Evolutionary conservation across 352 stramenopile species (phyloP), one percentile per base, ranked within the genome.

Genomic region (Phytophthora capsici): DNA sequence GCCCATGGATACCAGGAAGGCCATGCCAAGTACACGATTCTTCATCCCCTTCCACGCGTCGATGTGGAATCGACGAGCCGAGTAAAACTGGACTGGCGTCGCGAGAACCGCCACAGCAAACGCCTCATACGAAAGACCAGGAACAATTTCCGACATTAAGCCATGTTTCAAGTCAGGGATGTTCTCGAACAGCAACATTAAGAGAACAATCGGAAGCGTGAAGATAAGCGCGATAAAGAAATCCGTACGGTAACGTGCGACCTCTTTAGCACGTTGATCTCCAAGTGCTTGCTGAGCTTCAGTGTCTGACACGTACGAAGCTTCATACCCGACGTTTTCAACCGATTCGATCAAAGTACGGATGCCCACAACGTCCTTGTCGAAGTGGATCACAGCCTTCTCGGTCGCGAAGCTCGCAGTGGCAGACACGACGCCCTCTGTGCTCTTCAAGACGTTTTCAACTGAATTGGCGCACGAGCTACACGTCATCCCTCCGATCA

Each of bases 1-100:
- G 19, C 97, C 96, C 77, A 98, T 91, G 0, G 93, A 96, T 7
- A 99, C 93, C 3, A 99, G 73, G 51, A 99, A 98, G 46, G 97
- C 91, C 97, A 99, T 99, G 28, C 95, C 96, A 8, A 98, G 74
- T 19, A 90, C 77, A 22, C 91, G 78, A 43, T 95, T 90, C 60
- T 87, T 78, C 26, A 98, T 60, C 0, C 85, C 90, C 49, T 98
- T 93, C 73, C 89, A 98, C 6, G 96, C 89, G 48, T 96, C 91
- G 5, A 93, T 59, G 74, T 99, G 98, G 73, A 99, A 99, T 44
- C 87, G 86, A 22, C 80, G 81, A 10, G 91, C 97, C 14, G 86
- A 94, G 55, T 90, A 88, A 66, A 99, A 98, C 68, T 99, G 95
- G 22, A 99, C 96, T 0, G 95, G 96, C 10, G 94, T 98, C 17